phyloP scores from a whole-genome alignment of 1,284 basidiomycete species.

The Uromyces viciae-fabae region DNA sequence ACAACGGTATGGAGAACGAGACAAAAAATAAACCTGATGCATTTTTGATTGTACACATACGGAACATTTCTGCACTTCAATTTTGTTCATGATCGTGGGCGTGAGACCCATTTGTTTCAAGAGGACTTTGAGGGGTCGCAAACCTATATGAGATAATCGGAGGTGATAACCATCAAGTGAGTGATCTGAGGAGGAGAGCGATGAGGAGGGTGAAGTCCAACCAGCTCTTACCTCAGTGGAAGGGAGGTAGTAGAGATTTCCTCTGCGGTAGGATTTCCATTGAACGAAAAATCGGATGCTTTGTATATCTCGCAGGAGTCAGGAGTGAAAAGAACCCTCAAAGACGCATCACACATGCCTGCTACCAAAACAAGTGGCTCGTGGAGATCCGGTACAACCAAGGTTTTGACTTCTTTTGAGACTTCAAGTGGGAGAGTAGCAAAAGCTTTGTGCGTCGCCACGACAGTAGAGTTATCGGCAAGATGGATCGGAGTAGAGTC shows the following conservation, averaged over 20 bases:
- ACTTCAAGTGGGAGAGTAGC: neutral
- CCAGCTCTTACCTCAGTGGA: neutral
- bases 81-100: neutral
- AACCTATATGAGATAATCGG: neutral
- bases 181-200: neutral
- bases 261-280: neutral
- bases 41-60: conserved; percentile 13
- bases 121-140: neutral
- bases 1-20: neutral
- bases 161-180: neutral
- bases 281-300: neutral
- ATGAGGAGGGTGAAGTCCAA: neutral
- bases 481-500: neutral
- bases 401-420: neutral
- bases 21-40: neutral
- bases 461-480: neutral
- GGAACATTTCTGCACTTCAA: neutral
- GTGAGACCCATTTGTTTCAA: neutral
- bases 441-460: neutral
- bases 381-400: neutral
- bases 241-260: conserved; percentile 15
- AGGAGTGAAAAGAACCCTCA: neutral
- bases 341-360: neutral
- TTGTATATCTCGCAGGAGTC: neutral
- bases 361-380: conserved; percentile 15